Evolutionary conservation across 2,329 filamentous ascomycete species (phyloP).

Genomic region (Lasiodiplodia gonubiensis): DNA sequence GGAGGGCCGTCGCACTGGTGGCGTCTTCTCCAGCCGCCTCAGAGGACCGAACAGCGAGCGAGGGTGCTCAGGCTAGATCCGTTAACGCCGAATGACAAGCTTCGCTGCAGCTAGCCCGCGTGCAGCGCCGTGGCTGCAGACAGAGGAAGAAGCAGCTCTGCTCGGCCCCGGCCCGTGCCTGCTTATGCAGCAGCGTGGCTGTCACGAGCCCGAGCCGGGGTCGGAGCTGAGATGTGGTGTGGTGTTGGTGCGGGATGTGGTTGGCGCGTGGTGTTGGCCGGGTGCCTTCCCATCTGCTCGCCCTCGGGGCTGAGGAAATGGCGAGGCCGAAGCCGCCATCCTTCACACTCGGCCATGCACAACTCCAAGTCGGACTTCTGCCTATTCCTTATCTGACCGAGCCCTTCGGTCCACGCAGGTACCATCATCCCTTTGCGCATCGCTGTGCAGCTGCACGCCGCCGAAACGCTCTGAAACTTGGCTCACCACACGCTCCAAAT

Average conservation of each 20-base stretch:
- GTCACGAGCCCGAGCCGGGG: not conserved
- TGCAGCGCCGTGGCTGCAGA: too few relatives aligned
- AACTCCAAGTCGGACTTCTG: not conserved
- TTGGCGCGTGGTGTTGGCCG: not conserved
- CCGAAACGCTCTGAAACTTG: constrained; percentile 21
- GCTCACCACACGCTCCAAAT: not conserved
- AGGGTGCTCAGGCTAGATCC: not conserved
- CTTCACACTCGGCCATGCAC: not conserved
- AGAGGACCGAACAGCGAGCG: not conserved
- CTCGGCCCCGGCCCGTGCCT: not conserved
- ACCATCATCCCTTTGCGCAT: constrained; percentile 15
- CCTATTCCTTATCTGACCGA: not conserved
- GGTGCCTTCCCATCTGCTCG: not conserved
- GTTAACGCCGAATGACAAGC: constrained; percentile 19
- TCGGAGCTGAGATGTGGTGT: constrained; percentile 6
- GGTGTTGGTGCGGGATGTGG: not conserved
- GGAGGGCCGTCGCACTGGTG: not conserved
- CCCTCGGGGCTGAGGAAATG: not conserved
- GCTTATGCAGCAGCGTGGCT: constrained; percentile 11
- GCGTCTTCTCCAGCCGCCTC: not conserved
- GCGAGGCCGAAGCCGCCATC: not conserved
- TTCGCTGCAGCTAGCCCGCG: constrained; percentile 8
- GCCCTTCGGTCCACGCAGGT: constrained; percentile 5
- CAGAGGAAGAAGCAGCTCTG: not conserved
- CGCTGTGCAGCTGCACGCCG: constrained; percentile 22